phyloP scores from a whole-genome alignment of 2,329 filamentous ascomycete genomes.

The Colletotrichum tofieldiae region DNA sequence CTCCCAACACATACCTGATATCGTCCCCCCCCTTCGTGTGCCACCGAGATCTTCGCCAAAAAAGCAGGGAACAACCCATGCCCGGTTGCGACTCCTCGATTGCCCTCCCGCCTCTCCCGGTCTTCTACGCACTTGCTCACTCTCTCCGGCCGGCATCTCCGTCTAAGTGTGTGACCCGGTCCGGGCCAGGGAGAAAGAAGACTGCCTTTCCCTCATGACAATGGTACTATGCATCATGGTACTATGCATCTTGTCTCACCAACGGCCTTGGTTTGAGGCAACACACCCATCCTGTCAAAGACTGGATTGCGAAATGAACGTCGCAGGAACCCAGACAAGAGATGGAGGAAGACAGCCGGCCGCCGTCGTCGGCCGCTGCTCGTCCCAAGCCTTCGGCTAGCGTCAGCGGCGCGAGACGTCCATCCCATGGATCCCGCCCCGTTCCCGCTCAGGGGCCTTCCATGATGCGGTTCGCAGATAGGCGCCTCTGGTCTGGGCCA shows the following conservation, averaged over 20 bases:
- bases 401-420: conserved; percentile 33
- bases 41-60: conserved; percentile 15
- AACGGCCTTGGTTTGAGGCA: conserved; percentile 27
- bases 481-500: conserved; percentile 16
- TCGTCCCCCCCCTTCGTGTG: conserved; percentile 1
- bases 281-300: conserved; percentile 14
- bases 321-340: background rate
- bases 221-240: conserved; percentile 27
- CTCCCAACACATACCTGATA: conserved; percentile 25
- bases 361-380: conserved; percentile 18
- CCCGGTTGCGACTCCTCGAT: conserved; percentile 7
- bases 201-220: background rate
- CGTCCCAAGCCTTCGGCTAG: conserved; percentile 36
- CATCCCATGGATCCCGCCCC: conserved; percentile 39
- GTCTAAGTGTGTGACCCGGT: conserved; percentile 17
- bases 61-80: conserved; percentile 33
- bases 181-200: conserved; percentile 31
- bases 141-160: conserved; percentile 14
- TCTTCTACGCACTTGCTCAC: conserved; percentile 1
- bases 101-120: conserved; percentile 14
- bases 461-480: conserved; percentile 34
- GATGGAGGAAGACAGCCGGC: conserved; percentile 1
- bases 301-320: conserved; percentile 6
- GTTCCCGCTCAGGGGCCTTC: conserved; percentile 40
- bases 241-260: conserved; percentile 29